Evolutionary conservation across 805 yeast genomes (phyloP).

Genomic region (Torulaspora delbrueckii): DNA sequence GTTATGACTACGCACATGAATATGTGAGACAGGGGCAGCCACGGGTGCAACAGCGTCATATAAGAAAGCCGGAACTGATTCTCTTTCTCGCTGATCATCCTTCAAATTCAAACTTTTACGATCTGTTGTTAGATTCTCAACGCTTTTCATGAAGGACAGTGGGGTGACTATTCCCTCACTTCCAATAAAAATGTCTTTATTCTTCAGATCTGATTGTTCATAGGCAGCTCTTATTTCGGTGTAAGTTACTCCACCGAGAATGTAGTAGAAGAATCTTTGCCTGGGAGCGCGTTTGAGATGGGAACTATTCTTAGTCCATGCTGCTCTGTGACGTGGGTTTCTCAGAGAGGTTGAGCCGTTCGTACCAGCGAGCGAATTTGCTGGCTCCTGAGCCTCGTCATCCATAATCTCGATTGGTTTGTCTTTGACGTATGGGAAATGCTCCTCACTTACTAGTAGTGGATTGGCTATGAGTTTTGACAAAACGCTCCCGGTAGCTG

Average conservation of each 20-base stretch:
- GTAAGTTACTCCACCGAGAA: constrained; percentile 86
- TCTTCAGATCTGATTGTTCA: constrained; percentile 55
- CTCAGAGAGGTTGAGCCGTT: constrained; percentile 51
- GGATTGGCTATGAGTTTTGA: constrained; percentile 47
- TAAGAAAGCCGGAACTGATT: constrained; percentile 43
- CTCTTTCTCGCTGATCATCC: constrained; percentile 33
- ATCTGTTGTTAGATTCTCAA: constrained; percentile 36
- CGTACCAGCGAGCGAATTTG: constrained; percentile 31
- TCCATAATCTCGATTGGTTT: constrained; percentile 53
- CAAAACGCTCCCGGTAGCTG: constrained; percentile 59
- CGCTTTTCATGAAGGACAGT: constrained; percentile 36
- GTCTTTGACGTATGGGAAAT: constrained; percentile 72
- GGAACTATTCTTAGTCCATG: constrained; percentile 57
- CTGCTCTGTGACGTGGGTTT: constrained; percentile 67
- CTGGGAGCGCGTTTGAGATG: constrained; percentile 35
- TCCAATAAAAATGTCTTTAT: constrained; percentile 77
- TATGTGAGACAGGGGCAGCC: constrained; percentile 27
- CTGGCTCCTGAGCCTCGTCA: constrained; percentile 35
- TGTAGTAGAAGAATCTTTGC: constrained; percentile 72
- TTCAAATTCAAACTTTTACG: constrained; percentile 42
- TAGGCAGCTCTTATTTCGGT: constrained; percentile 74
- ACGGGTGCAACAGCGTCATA: constrained; percentile 31
- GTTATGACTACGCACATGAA: constrained; percentile 18
- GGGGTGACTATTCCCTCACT: constrained; percentile 70
- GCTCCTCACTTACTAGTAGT: constrained; percentile 45